A percentile compares a stretch with the other conserved stretches of the same genome.
phyloP scores from a whole-genome alignment of 1,139 yeast genomes.

The Hyphopichia burtonii region DNA sequence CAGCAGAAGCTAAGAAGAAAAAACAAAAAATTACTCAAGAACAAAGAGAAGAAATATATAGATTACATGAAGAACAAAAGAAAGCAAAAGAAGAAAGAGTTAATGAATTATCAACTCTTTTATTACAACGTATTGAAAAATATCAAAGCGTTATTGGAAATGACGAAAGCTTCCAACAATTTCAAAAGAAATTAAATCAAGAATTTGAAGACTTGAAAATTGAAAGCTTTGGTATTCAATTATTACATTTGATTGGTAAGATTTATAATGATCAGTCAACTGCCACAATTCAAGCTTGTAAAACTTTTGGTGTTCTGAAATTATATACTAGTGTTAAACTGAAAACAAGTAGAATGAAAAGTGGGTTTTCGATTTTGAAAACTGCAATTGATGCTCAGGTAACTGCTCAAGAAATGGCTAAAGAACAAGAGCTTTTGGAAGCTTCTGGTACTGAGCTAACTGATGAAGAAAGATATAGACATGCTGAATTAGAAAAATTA shows the following conservation, averaged over 20 bases:
- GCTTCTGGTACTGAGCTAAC: slow-evolving; percentile 30
- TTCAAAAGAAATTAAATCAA: slow-evolving; percentile 37
- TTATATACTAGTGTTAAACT: slow-evolving; percentile 48
- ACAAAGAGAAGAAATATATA: slow-evolving; percentile 54
- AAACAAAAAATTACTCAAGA: slow-evolving; percentile 46
- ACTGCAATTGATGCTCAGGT: slow-evolving; percentile 45
- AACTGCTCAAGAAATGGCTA: slow-evolving; percentile 40
- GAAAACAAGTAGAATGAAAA: slow-evolving; percentile 37
- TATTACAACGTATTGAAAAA: slow-evolving; percentile 45
- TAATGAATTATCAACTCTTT: slow-evolving; percentile 47
- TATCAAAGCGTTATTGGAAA: slow-evolving; percentile 27
- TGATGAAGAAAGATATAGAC: slow-evolving; percentile 47
- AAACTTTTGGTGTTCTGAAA: slow-evolving; percentile 51
- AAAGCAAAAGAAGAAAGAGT: slow-evolving; percentile 55
- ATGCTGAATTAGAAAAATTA: slow-evolving; percentile 61
- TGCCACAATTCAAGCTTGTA: slow-evolving; percentile 36
- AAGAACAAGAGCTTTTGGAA: slow-evolving; percentile 50
- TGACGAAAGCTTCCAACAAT: slow-evolving; percentile 35
- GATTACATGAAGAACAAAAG: slow-evolving; percentile 55
- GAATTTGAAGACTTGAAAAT: slow-evolving; percentile 62
- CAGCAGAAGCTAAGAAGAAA: slow-evolving; percentile 15
- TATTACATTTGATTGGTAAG: slow-evolving; percentile 58
- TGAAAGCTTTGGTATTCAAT: slow-evolving; percentile 49
- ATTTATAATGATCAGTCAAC: slow-evolving; percentile 61
- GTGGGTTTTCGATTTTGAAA: slow-evolving; percentile 40